Conservation (phyloP, 2,329 filamentous ascomycete species). For the Sporothrix mexicana region DNA sequence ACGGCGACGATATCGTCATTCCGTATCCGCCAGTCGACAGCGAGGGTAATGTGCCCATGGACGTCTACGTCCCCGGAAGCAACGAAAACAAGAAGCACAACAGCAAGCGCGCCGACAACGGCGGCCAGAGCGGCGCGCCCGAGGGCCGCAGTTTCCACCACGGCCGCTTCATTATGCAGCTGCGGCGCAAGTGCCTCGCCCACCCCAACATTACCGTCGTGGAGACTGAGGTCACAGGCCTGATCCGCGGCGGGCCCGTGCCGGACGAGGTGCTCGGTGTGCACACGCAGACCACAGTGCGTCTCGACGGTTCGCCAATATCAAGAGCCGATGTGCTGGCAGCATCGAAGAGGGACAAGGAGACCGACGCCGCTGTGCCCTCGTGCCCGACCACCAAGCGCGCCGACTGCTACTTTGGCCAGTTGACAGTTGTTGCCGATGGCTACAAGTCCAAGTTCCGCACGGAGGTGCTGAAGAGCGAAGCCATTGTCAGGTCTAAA, state of each 20-base stretch:
- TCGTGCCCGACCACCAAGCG: constrained; percentile 49
- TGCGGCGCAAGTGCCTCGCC: constrained; percentile 74
- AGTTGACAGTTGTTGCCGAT: constrained; percentile 87
- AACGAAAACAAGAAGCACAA: constrained; percentile 23
- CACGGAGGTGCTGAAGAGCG: constrained; percentile 71
- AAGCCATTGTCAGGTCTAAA: constrained; percentile 76
- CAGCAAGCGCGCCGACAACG: constrained; percentile 31
- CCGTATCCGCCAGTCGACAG: constrained; percentile 74
- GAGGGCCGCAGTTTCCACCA: constrained; percentile 90
- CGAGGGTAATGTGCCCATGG: constrained; percentile 49
- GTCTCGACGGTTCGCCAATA: constrained; percentile 52
- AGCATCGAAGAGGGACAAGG: background rate
- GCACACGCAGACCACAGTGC: constrained; percentile 68
- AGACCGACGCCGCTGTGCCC: background rate
- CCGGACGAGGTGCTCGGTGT: constrained; percentile 79
- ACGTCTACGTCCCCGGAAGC: constrained; percentile 22
- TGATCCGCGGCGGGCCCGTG: constrained; percentile 73
- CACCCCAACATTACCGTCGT: constrained; percentile 87
- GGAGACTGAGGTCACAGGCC: constrained; percentile 82
- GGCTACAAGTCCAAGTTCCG: constrained; percentile 93
- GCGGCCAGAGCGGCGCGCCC: constrained; percentile 47
- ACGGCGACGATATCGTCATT: constrained; percentile 74
- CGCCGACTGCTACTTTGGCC: constrained; percentile 81
- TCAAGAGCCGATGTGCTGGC: background rate
- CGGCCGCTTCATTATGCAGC: constrained; percentile 84